Evolutionary conservation across 2,329 filamentous ascomycete genomes (phyloP).

Genomic region (Nannizziopsis arthrosporioides): DNA sequence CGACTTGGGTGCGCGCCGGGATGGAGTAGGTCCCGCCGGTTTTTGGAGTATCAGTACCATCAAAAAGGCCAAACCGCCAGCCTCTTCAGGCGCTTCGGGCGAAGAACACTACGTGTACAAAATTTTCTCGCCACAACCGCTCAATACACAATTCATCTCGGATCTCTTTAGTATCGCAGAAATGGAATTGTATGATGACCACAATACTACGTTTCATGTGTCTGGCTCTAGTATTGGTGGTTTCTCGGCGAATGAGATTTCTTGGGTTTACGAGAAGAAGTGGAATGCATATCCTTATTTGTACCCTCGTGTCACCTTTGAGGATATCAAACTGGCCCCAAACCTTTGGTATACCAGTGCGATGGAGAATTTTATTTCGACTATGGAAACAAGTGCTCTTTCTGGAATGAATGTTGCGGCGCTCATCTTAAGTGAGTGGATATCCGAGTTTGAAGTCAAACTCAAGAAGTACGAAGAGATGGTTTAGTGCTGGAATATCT

Average conservation of each 20-base stretch:
- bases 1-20: slow-evolving; percentile 25
- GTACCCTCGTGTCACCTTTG: slow-evolving; percentile 75
- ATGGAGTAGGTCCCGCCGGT: slow-evolving; percentile 57
- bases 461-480: slow-evolving; percentile 14
- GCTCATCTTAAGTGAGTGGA: slow-evolving; percentile 40
- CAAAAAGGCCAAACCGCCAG: slow-evolving; percentile 50
- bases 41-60: slow-evolving; percentile 83
- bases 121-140: slow-evolving; percentile 48
- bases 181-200: slow-evolving; percentile 13
- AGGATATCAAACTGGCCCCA: slow-evolving; percentile 56
- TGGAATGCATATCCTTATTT: slow-evolving; percentile 82
- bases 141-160: slow-evolving; percentile 39
- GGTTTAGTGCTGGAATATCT: background rate
- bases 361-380: slow-evolving; percentile 90
- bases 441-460: slow-evolving; percentile 14
- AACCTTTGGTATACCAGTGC: slow-evolving; percentile 47
- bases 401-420: slow-evolving; percentile 59
- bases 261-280: slow-evolving; percentile 64
- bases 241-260: slow-evolving; percentile 40
- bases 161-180: slow-evolving; percentile 38
- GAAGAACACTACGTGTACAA: slow-evolving; percentile 51
- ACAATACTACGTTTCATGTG: slow-evolving; percentile 16
- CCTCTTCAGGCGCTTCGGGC: slow-evolving; percentile 11
- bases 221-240: slow-evolving; percentile 20
- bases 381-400: slow-evolving; percentile 90